Percentiles rank a stretch among this genome's conserved stretches.
Conservation (phyloP, 768 basidiomycete species). For the Symmetrospora coprosmae region DNA sequence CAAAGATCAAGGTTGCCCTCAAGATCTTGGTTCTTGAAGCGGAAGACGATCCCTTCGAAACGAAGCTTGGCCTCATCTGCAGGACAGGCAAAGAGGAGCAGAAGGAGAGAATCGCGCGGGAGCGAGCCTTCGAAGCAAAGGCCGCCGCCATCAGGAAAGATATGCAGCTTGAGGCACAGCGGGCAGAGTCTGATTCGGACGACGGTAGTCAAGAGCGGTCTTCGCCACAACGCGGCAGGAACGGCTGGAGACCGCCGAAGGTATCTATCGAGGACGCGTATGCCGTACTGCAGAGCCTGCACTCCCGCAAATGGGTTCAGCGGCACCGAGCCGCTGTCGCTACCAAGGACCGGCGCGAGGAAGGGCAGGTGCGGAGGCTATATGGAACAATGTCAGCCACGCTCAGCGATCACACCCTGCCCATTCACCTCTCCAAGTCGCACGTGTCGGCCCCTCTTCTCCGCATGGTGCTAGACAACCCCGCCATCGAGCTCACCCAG, state of each 20-base stretch:
- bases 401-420: conserved; percentile 31
- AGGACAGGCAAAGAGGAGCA: conserved; percentile 59
- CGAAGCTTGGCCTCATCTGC: conserved; percentile 58
- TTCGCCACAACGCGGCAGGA: no score
- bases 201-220: no score
- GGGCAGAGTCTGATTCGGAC: neutral
- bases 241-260: no score
- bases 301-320: conserved; percentile 59
- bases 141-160: conserved; percentile 49
- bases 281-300: conserved; percentile 30
- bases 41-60: conserved; percentile 72
- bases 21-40: conserved; percentile 58
- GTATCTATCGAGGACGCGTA: neutral
- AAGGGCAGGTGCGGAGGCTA: conserved; percentile 44
- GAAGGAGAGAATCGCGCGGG: conserved; percentile 54
- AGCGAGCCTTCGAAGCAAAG: conserved; percentile 67
- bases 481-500: conserved; percentile 47
- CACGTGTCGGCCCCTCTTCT: conserved; percentile 51
- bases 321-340: conserved; percentile 44
- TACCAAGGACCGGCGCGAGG: conserved; percentile 44
- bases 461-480: conserved; percentile 49
- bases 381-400: conserved; percentile 25
- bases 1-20: conserved; percentile 49
- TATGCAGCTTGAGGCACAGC: conserved; percentile 17
- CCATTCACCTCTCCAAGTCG: conserved; percentile 37